Percentiles rank a stretch among this genome's conserved stretches.
These are phyloP conservation scores for Torulaspora globosa DNA, from an alignment of 1,139 yeast species.

Conservation along the genomic window DNA sequence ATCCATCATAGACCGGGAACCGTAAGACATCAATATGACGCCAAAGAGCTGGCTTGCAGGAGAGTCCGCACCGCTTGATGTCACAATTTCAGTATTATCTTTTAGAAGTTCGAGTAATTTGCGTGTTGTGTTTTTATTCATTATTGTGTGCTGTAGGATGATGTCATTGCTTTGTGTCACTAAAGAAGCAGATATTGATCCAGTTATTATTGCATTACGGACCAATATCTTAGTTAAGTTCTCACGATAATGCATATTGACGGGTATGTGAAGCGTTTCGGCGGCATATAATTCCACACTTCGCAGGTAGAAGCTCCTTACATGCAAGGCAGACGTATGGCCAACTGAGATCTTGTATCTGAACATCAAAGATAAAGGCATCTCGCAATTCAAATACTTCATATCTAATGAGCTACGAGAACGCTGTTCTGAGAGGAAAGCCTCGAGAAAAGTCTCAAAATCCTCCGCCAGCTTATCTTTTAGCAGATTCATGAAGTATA, in stretches of 20 bases:
- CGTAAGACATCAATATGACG: conserved; percentile 6
- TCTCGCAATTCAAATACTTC: not conserved
- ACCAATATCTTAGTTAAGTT: conserved; percentile 4
- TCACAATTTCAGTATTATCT: conserved; percentile 1
- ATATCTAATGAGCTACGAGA: not conserved
- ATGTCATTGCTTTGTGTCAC: conserved; percentile 14
- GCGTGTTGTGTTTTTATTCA: conserved; percentile 7
- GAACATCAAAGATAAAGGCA: conserved; percentile 7
- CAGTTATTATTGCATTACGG: conserved; percentile 10
- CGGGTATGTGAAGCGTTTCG: conserved; percentile 2
- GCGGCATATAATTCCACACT: conserved; percentile 3
- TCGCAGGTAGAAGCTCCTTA: conserved; percentile 10
- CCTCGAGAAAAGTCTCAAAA: conserved; percentile 9
- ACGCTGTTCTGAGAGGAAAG: conserved; percentile 6
- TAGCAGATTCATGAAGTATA: conserved; percentile 8
- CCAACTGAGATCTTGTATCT: conserved; percentile 3
- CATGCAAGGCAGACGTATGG: not conserved
- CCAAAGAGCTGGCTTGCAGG: conserved; percentile 1
- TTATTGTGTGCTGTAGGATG: conserved; percentile 11
- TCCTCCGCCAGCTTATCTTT: conserved; percentile 3
- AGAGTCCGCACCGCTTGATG: not conserved
- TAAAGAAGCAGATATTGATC: conserved; percentile 12
- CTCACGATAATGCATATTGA: conserved; percentile 4
- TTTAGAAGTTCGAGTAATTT: conserved; percentile 4
- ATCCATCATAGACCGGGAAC: conserved; percentile 8